A percentile compares a stretch with the other conserved stretches of the same genome.
Evolutionary conservation across 352 stramenopile genomes (phyloP).

Genomic region (Phytophthora niederhauseri): DNA sequence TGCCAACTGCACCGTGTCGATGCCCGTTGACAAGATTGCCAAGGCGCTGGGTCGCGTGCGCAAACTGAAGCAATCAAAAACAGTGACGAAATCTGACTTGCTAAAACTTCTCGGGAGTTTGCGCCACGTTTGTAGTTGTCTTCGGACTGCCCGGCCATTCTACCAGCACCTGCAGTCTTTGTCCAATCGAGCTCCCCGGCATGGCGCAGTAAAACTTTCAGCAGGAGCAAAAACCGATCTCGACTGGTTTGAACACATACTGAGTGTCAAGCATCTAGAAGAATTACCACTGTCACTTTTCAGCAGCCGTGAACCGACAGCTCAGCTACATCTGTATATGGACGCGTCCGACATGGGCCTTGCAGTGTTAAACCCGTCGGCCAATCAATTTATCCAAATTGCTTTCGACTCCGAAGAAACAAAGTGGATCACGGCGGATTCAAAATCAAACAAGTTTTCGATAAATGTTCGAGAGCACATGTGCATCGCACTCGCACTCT

Average conservation of each 20-base stretch:
- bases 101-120: conserved; percentile 26
- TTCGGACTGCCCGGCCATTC: conserved; percentile 11
- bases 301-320: not conserved
- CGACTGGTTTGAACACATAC: not conserved
- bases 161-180: not conserved
- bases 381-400: not conserved
- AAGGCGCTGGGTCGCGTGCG: conserved; percentile 10
- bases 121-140: conserved; percentile 27
- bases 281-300: conserved; percentile 2
- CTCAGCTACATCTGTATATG: not conserved
- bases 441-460: not conserved
- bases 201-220: conserved; percentile 9
- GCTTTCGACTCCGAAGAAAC: not conserved
- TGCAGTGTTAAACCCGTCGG: not conserved
- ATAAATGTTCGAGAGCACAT: not conserved
- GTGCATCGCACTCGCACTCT: not conserved
- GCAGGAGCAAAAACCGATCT: conserved; percentile 2
- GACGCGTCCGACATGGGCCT: not conserved
- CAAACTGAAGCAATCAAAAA: not conserved
- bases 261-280: not conserved
- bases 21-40: conserved; percentile 11
- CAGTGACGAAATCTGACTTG: conserved; percentile 3
- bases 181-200: not conserved
- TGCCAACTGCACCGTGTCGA: not conserved
- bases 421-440: not conserved